phyloP scores from a whole-genome alignment of 805 yeast genomes.

The Kurtzmaniella fragi region DNA sequence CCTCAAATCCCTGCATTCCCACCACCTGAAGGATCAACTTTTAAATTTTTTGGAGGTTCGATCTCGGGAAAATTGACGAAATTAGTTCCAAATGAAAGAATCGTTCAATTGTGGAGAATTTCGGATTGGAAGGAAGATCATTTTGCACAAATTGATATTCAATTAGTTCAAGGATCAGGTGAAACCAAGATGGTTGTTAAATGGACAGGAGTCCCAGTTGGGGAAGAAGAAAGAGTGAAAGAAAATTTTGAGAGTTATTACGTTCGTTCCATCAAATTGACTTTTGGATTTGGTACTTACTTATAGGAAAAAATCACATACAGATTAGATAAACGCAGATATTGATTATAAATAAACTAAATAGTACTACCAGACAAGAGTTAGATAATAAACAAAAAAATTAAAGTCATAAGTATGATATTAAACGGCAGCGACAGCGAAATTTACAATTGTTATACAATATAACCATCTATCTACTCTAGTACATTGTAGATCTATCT shows the following conservation, averaged over 20 bases:
- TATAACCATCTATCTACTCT: too few species aligned
- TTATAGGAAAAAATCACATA: slow-evolving; percentile 30
- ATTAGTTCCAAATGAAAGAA: slow-evolving; percentile 51
- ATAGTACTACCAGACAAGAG: too few species aligned
- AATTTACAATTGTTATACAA: too few species aligned
- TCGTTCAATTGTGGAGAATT: slow-evolving; percentile 82
- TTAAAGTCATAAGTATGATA: too few species aligned
- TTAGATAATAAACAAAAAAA: too few species aligned
- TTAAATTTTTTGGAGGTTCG: slow-evolving; percentile 81
- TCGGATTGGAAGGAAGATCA: slow-evolving; percentile 86
- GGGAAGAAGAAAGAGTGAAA: slow-evolving; percentile 86
- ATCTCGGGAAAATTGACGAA: slow-evolving; percentile 65
- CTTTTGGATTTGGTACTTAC: slow-evolving; percentile 96
- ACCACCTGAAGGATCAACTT: slow-evolving; percentile 56
- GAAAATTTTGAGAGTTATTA: slow-evolving; percentile 86
- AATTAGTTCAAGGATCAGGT: slow-evolving; percentile 69
- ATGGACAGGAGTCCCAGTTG: slow-evolving; percentile 89
- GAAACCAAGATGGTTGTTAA: slow-evolving; percentile 78
- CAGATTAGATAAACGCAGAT: not conserved
- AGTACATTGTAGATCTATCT: too few species aligned
- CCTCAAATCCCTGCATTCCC: slow-evolving; percentile 46
- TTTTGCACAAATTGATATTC: slow-evolving; percentile 62
- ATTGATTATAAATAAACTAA: not conserved
- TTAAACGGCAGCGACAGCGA: too few species aligned
- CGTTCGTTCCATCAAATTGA: slow-evolving; percentile 79